These are phyloP conservation scores for Wickerhamomyces sp. DNA, from an alignment of 1,139 yeast species.

Conservation along the genomic window DNA sequence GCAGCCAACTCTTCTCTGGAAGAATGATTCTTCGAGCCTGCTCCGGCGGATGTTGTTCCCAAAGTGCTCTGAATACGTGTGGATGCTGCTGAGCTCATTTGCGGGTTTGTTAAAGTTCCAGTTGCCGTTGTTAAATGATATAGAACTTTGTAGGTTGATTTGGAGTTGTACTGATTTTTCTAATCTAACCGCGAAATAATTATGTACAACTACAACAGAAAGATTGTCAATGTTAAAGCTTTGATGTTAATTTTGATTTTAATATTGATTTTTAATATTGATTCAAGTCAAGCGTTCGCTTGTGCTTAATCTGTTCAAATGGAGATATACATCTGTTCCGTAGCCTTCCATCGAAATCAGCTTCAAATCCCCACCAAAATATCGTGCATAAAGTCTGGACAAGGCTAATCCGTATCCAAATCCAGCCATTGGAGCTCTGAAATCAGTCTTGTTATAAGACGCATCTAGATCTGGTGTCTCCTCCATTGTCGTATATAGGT, in stretches of 20 bases:
- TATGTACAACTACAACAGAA: too few species aligned
- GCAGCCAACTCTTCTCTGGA: conserved; percentile 21
- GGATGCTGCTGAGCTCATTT: background rate
- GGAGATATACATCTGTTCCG: conserved; percentile 89
- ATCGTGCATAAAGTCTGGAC: conserved; percentile 79
- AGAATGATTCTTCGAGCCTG: conserved; percentile 10
- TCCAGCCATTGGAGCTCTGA: conserved; percentile 86
- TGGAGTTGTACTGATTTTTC: background rate
- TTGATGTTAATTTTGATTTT: background rate
- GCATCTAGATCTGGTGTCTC: conserved; percentile 67
- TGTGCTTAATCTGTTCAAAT: conserved; percentile 48
- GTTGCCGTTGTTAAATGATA: too few species aligned
- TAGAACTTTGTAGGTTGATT: too few species aligned
- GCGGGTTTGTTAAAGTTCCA: too few species aligned
- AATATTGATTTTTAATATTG: background rate
- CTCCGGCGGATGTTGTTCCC: background rate
- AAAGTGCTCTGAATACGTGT: background rate
- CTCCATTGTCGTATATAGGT: conserved; percentile 82
- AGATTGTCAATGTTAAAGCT: too few species aligned
- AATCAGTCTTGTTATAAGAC: conserved; percentile 25
- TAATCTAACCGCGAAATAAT: background rate
- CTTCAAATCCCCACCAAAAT: conserved; percentile 88
- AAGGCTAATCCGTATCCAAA: conserved; percentile 91
- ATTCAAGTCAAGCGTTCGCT: conserved; percentile 22
- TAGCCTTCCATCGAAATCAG: conserved; percentile 91